Evolutionary conservation across 2,329 filamentous ascomycete genomes (phyloP), one percentile per base, ranked within the genome.

Genomic region (Capronia epimyces): DNA sequence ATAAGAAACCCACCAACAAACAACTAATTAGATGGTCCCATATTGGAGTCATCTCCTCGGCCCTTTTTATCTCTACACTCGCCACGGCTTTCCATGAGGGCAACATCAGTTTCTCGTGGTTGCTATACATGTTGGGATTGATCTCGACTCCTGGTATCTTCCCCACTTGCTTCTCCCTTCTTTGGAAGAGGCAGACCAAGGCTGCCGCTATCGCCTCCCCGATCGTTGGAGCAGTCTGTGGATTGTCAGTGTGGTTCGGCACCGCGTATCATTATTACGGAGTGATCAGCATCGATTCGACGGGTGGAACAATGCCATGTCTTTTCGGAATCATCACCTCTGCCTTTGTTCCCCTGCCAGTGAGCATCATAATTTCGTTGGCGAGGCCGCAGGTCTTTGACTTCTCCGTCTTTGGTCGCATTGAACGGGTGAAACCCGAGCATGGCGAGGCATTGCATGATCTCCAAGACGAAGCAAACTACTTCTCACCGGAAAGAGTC

Each of bases 351-450:
- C 89, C 89, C 0, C 53, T 87, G 0, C 65, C 90, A 29, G 82
- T 90, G 63, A 78, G 90, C 7, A 86, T 87, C 0, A 55, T 90
- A 36, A 74, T 93, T 12, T 89, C 86, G 0, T 76, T 84, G 43
- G 69, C 95, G 95, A 68, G 86, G 95, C 72, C 95, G 87, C 82
- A 71, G 80, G 51, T 84, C 81, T 16, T 95, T 94, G 89, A 78
- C 80, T 62, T 75, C 74, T 64, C 81, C 85, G 21, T 21, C n/a
- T 22, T 43, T 12, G 16, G 16, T 5, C 60, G 80, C 78, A 59
- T 85, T 80, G 32, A 87, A 94, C 62, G 88, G 95, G 66, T 77
- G 81, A 37, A 86, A 89, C 42, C 70, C 79, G 42, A 45, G 7
- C n/a, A 45, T 24, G n/a, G 27, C 15, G 27, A 13, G 13, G 3